Percentiles rank a stretch among this genome's conserved stretches.
phyloP scores from a whole-genome alignment of 805 yeast genomes.

The Candida adriatica region DNA sequence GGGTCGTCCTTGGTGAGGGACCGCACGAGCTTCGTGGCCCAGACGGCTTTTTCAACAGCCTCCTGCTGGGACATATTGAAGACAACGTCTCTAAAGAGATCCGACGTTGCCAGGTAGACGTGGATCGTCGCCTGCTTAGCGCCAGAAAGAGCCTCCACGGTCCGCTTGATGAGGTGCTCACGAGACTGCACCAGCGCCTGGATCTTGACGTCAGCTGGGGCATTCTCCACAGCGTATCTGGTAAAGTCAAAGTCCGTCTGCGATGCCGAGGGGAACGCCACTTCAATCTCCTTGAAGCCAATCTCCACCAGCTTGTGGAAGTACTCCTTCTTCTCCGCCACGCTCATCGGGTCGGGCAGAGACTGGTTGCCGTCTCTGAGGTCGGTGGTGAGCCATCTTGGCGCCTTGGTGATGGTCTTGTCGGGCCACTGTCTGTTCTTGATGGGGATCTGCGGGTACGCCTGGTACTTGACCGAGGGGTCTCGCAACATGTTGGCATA shows the following conservation, averaged over 20 bases:
- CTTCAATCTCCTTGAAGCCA: conserved; percentile 79
- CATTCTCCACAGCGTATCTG: conserved; percentile 68
- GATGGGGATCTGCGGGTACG: conserved; percentile 47
- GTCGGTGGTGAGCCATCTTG: conserved; percentile 77
- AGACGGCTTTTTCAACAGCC: conserved; percentile 61
- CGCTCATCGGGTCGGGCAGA: conserved; percentile 76
- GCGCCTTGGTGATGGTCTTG: conserved; percentile 59
- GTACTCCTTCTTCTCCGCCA: conserved; percentile 66
- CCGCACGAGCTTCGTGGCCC: conserved; percentile 60
- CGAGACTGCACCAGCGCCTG: conserved; percentile 76
- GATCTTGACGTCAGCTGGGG: conserved; percentile 68
- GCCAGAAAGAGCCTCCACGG: conserved; percentile 66
- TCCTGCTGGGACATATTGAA: conserved; percentile 66
- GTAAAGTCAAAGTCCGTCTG: conserved; percentile 81
- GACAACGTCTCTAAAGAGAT: conserved; percentile 67
- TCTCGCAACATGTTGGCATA: conserved; percentile 57
- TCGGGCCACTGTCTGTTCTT: conserved; percentile 70
- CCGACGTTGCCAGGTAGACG: conserved; percentile 71
- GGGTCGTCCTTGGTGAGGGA: conserved; percentile 74
- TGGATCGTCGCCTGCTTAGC: conserved; percentile 70
- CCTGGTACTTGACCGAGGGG: conserved; percentile 56
- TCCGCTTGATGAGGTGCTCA: conserved; percentile 65
- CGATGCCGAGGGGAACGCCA: conserved; percentile 74
- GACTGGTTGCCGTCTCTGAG: conserved; percentile 79
- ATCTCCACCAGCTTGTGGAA: conserved; percentile 65